Percentiles rank a stretch among this genome's conserved stretches.
Conservation (phyloP, 75 land plant genomes). For the Sequoiadendron giganteum region DNA sequence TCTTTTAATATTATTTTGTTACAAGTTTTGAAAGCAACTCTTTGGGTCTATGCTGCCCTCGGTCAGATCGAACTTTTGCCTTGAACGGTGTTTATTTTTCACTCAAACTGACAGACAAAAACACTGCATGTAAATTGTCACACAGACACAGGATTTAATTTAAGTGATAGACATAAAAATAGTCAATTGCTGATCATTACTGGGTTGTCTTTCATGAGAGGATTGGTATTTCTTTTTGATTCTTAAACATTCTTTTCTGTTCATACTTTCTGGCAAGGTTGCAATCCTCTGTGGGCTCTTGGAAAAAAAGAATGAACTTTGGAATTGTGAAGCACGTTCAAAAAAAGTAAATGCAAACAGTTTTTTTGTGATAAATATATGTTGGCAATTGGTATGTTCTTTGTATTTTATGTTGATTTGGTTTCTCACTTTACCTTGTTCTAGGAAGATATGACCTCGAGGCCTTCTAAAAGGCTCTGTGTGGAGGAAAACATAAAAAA, state of each 20-base stretch:
- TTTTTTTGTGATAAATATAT: not conserved
- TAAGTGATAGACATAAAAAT: not conserved
- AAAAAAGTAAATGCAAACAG: not conserved
- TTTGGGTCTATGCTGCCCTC: not conserved
- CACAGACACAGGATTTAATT: not conserved
- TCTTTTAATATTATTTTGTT: not conserved
- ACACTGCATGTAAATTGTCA: not conserved
- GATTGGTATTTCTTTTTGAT: not conserved
- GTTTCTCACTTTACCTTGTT: not conserved
- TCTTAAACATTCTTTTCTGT: not conserved
- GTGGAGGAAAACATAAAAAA: not conserved
- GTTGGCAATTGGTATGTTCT: not conserved
- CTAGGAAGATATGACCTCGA: constrained; percentile 3
- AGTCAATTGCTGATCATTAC: not conserved
- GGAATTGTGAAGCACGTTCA: not conserved
- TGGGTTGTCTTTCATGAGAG: not conserved
- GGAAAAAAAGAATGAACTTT: not conserved
- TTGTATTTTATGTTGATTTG: not conserved
- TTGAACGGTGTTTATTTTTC: not conserved
- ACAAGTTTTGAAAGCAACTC: not conserved
- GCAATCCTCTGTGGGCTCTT: not conserved
- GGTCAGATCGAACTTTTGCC: not conserved
- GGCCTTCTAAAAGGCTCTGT: not conserved
- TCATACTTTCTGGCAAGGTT: not conserved
- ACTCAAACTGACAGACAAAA: not conserved